Evolutionary conservation across 1,284 basidiomycete genomes (phyloP).

Genomic region (Xerocomus amazonicus): DNA sequence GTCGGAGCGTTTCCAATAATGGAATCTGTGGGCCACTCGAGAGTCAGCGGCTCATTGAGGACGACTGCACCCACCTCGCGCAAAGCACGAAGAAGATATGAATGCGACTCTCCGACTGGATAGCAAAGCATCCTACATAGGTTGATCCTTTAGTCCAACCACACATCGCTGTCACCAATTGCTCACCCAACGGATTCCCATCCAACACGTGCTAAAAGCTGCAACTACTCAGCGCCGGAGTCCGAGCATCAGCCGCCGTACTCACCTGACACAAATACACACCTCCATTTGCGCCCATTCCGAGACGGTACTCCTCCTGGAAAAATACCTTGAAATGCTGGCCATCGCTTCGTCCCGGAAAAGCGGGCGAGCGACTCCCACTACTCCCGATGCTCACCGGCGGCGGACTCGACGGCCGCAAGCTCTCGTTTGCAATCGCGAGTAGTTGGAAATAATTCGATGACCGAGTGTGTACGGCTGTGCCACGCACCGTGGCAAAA

Average conservation of each 20-base stretch:
- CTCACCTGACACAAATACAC: constrained; percentile 83
- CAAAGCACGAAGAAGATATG: constrained; percentile 78
- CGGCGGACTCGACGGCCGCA: constrained; percentile 52
- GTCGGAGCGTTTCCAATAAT: constrained; percentile 80
- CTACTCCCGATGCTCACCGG: constrained; percentile 18
- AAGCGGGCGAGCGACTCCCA: constrained; percentile 31
- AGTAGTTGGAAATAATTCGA: constrained; percentile 75
- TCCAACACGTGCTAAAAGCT: constrained; percentile 69
- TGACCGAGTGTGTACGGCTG: constrained; percentile 44
- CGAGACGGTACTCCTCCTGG: constrained; percentile 79
- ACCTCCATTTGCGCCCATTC: constrained; percentile 89
- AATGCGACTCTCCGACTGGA: constrained; percentile 85
- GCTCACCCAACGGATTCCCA: constrained; percentile 66
- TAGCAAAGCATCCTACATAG: constrained; percentile 72
- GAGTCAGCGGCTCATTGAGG: neutral
- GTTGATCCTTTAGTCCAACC: constrained; percentile 1
- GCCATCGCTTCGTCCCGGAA: constrained; percentile 69
- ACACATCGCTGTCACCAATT: neutral
- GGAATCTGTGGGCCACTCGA: constrained; percentile 50
- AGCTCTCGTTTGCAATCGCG: constrained; percentile 63
- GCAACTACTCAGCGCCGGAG: constrained; percentile 1
- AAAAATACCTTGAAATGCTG: constrained; percentile 84
- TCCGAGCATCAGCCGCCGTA: constrained; percentile 2
- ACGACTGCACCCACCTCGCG: constrained; percentile 54
- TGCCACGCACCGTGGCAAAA: constrained; percentile 50